These are phyloP conservation scores for Lithocarpus polystachyus DNA, from an alignment of 306 rosid species.

Conservation along the genomic window DNA sequence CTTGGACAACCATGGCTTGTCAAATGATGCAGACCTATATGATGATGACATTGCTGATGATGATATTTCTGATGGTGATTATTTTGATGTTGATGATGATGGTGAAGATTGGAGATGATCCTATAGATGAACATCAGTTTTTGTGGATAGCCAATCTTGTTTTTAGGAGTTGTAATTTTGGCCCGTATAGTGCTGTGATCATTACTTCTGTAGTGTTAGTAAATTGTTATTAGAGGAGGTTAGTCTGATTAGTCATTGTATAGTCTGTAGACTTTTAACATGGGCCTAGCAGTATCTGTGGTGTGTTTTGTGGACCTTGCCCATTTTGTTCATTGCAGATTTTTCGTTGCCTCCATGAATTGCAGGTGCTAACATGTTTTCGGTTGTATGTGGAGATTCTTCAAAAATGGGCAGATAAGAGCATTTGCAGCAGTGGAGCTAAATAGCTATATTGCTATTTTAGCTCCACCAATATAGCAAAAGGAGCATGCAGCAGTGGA, in stretches of 20 bases:
- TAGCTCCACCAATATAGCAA: no score
- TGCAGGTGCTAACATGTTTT: no score
- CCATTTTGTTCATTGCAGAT: not conserved
- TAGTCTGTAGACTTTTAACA: not conserved
- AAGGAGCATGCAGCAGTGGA: no score
- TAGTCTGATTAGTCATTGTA: not conserved
- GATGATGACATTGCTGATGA: slow-evolving; percentile 41
- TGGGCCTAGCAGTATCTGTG: not conserved
- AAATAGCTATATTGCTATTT: no score
- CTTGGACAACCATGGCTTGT: slow-evolving; percentile 8
- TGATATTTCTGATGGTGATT: slow-evolving; percentile 9
- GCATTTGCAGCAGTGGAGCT: no score
- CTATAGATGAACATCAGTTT: slow-evolving; percentile 24
- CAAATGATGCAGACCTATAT: slow-evolving; percentile 19
- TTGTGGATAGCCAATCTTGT: not conserved
- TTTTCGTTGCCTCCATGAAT: no score
- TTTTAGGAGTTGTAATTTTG: not conserved
- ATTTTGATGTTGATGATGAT: slow-evolving; percentile 22
- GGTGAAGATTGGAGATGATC: slow-evolving; percentile 44
- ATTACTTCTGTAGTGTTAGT: not conserved
- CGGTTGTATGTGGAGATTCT: no score
- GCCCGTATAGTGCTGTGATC: not conserved
- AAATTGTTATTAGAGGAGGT: not conserved
- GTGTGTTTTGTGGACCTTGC: not conserved
- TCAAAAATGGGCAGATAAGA: no score